Base-by-base conservation (phyloP, 2,329 filamentous ascomycete species). In the Apiospora rasikravindrae region DNA sequence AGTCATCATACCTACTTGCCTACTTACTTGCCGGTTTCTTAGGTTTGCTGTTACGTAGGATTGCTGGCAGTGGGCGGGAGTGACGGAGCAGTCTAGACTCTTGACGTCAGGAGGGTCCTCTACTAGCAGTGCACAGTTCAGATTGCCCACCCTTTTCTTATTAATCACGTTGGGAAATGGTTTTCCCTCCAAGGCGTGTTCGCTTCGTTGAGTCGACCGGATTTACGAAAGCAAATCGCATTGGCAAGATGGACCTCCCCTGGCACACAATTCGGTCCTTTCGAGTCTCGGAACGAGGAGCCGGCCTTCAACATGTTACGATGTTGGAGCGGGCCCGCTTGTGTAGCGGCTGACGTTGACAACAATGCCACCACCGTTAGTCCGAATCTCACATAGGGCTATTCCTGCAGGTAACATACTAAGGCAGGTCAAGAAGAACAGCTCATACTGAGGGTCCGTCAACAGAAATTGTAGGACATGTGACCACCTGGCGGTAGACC, bases 61-160 rank as follows among this genome's bases (percentile, higher is more conserved):
- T 40, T 6, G 57, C 11, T 40, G 29, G 22, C 10, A 7, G 24
- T 57, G 51, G 51, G 26, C 51, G 51, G 51, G 1, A 33, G 57
- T 40, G 57, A 64, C 57, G 57, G 57, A 40, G 33, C 57, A 40
- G 33, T 64, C 57, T 40, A 40, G 57, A 64, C 57, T 64, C 33
- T 40, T 64, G 57, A 64, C 57, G 57, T 64, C 57, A 64, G n/a
- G 33, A 64, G 57, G 57, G 29, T 37, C 57, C 57, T 16, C 33
- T 40, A 40, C 33, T 64, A 24, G 22, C 16, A 22, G 53, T 33
- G 53, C 53, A 61, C 53, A 61, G 53, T 37, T 61, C 53, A 61
- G 53, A 61, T 5, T 64, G 33, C 57, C 57, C 57, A 64, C 57
- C 29, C 57, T 64, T 61, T 64, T 64, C 57, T 64, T 61, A 61